phyloP scores from a whole-genome alignment of 805 yeast genomes.

The Yamadazyma tumulicola region DNA sequence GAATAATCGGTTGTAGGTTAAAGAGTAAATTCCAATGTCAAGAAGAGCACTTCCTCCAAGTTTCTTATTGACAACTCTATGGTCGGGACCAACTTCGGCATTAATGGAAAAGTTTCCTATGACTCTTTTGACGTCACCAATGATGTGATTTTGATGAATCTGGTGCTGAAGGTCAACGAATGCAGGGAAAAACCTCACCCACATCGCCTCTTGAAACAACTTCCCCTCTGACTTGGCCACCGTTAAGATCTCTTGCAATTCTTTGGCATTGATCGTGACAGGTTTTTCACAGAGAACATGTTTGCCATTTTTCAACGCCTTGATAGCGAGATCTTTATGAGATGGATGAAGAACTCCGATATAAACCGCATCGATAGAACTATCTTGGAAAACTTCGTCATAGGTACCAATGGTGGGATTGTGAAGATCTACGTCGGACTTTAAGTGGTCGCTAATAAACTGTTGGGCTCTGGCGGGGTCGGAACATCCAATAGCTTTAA shows the following conservation, averaged over 20 bases:
- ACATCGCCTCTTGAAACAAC: conserved; percentile 56
- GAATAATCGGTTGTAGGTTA: conserved; percentile 41
- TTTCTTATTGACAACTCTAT: conserved; percentile 34
- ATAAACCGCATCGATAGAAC: conserved; percentile 45
- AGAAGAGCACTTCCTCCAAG: conserved; percentile 56
- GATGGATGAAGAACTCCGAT: conserved; percentile 51
- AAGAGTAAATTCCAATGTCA: conserved; percentile 51
- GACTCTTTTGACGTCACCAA: conserved; percentile 47
- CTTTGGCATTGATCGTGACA: conserved; percentile 43
- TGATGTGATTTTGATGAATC: conserved; percentile 33
- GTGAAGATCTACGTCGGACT: not conserved
- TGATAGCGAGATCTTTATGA: conserved; percentile 42
- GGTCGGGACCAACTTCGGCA: conserved; percentile 14
- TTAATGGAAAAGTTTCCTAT: conserved; percentile 39
- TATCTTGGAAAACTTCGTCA: conserved; percentile 38
- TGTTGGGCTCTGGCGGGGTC: conserved; percentile 17
- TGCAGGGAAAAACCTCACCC: conserved; percentile 53
- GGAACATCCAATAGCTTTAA: conserved; percentile 38
- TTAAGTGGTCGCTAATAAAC: not conserved
- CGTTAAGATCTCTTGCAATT: conserved; percentile 36
- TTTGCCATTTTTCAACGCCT: conserved; percentile 41
- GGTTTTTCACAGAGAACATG: conserved; percentile 56
- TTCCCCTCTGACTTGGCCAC: conserved; percentile 40
- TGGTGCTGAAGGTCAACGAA: conserved; percentile 27
- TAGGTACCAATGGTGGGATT: conserved; percentile 23